phyloP scores from a whole-genome alignment of 73 alveolate genomes.

The Tetrahymena malaccensis region DNA sequence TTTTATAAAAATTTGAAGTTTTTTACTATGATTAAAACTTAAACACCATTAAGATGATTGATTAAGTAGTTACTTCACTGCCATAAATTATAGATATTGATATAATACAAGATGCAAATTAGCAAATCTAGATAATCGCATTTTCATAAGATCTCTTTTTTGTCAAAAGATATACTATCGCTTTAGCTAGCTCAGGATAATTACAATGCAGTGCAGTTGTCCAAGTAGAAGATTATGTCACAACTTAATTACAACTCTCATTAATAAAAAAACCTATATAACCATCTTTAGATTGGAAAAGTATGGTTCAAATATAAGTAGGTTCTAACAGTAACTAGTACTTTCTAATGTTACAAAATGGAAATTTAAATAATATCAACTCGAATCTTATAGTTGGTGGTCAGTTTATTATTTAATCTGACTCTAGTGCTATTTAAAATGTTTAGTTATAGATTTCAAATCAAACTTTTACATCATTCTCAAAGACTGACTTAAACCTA shows the following conservation, averaged over 20 bases:
- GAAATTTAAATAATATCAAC: neutral
- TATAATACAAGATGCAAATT: too few species aligned
- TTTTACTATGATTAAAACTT: too few species aligned
- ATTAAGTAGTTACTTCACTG: neutral
- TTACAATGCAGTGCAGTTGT: neutral
- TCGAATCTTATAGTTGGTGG: neutral
- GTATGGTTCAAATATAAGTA: neutral
- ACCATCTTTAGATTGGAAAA: neutral
- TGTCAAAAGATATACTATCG: neutral
- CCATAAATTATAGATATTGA: neutral
- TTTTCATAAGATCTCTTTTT: neutral
- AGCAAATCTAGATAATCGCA: too few species aligned
- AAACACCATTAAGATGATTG: neutral
- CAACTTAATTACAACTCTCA: neutral
- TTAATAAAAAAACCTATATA: neutral
- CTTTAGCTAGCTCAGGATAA: too few species aligned
- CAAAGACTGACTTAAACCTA: neutral
- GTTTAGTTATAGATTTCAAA: neutral
- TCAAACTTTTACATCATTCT: neutral
- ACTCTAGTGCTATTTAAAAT: neutral
- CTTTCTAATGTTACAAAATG: neutral
- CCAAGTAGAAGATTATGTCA: neutral
- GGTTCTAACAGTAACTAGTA: too few species aligned
- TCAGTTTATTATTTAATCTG: neutral
- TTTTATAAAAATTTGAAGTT: neutral